phyloP scores from a whole-genome alignment of 1,139 yeast species.

The Magnusiomyces tetraspermus region DNA sequence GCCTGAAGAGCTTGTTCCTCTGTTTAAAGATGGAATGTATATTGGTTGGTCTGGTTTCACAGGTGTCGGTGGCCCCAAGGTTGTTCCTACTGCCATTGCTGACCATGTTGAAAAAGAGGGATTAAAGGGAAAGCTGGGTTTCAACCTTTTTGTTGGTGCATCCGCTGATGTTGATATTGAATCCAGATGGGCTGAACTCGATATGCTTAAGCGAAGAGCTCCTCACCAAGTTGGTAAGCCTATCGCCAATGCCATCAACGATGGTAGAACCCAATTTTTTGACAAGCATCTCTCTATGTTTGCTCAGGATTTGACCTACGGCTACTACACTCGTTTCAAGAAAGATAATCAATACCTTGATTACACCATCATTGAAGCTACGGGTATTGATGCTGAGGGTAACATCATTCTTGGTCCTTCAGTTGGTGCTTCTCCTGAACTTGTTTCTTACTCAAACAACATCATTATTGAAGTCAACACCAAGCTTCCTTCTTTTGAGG shows the following conservation, averaged over 20 bases:
- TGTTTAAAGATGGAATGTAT: constrained; percentile 82
- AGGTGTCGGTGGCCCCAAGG: constrained; percentile 97
- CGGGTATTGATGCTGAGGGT: constrained; percentile 94
- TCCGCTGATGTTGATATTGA: constrained; percentile 92
- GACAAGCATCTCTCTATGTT: constrained; percentile 97
- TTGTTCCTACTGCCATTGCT: constrained; percentile 75
- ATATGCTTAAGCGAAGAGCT: constrained; percentile 81
- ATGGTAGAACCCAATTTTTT: constrained; percentile 76
- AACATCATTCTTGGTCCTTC: constrained; percentile 93
- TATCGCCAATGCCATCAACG: constrained; percentile 80
- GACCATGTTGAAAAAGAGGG: constrained; percentile 82
- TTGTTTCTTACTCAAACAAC: constrained; percentile 74
- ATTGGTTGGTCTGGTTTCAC: constrained; percentile 99
- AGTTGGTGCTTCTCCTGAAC: constrained; percentile 94
- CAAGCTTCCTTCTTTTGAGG: constrained; percentile 87
- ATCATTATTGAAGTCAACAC: constrained; percentile 90
- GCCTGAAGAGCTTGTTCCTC: constrained; percentile 71
- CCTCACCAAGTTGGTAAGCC: constrained; percentile 99
- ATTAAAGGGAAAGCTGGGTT: constrained; percentile 74
- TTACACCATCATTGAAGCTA: constrained; percentile 86
- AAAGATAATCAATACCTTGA: constrained; percentile 43
- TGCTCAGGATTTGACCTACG: constrained; percentile 94
- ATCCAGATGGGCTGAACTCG: constrained; percentile 82
- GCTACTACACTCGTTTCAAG: constrained; percentile 67
- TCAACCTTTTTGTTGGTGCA: constrained; percentile 93